Evolutionary conservation across 2,329 filamentous ascomycete species (phyloP).

Genomic region (Fusarium pilosicola): DNA sequence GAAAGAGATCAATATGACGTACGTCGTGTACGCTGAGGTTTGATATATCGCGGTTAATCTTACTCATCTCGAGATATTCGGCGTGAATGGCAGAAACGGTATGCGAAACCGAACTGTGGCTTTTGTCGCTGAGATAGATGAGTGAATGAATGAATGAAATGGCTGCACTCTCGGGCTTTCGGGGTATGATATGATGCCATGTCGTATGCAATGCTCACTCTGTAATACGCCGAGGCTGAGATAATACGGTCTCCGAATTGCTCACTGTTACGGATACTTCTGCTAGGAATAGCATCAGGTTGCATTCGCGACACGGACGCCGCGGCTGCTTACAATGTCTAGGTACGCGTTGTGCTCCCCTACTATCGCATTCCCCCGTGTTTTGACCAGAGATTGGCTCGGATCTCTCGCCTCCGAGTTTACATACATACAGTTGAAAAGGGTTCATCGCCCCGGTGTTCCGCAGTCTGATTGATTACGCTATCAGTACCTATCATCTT

Average conservation of each 20-base stretch:
- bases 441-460: background rate
- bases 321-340: conserved; percentile 6
- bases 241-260: background rate
- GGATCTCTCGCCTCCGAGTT: conserved; percentile 14
- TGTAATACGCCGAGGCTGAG: conserved; percentile 6
- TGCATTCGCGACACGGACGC: conserved; percentile 16
- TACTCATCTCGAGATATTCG: conserved; percentile 2
- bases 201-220: background rate
- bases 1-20: conserved; percentile 20
- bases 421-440: background rate
- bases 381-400: conserved; percentile 24
- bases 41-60: conserved; percentile 10
- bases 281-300: conserved; percentile 34
- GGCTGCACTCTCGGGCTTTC: conserved; percentile 17
- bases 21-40: conserved; percentile 3
- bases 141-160: background rate
- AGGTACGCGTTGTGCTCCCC: conserved; percentile 2
- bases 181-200: conserved; percentile 1
- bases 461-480: background rate
- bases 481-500: background rate
- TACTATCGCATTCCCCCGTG: background rate
- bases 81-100: background rate
- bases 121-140: background rate
- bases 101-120: conserved; percentile 20
- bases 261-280: background rate